These are phyloP conservation scores for Mayamaea pseudoterrestris DNA, from an alignment of 108 stramenopile genomes.

Conservation along the genomic window DNA sequence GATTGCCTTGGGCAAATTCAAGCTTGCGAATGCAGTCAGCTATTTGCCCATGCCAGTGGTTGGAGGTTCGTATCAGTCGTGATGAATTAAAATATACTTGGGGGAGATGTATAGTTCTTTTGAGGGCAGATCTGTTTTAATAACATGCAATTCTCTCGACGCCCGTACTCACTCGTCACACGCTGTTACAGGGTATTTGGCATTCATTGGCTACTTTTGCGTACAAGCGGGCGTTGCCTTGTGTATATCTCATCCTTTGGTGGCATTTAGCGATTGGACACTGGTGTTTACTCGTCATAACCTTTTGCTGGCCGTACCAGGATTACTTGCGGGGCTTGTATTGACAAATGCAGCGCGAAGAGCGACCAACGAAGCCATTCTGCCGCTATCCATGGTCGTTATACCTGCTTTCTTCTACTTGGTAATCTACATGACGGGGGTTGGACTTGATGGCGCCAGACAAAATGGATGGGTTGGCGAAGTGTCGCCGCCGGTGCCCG, in stretches of 20 bases:
- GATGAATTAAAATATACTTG: no score
- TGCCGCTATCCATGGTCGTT: slow-evolving; percentile 73
- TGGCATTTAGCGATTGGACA: slow-evolving; percentile 55
- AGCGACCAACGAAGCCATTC: slow-evolving; percentile 31
- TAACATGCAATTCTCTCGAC: background rate
- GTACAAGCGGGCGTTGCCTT: slow-evolving; percentile 79
- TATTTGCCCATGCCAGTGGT: slow-evolving; percentile 93
- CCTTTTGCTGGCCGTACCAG: slow-evolving; percentile 66
- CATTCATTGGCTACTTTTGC: slow-evolving; percentile 96
- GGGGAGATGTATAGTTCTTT: no score
- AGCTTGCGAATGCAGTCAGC: slow-evolving; percentile 81
- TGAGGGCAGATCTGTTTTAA: background rate
- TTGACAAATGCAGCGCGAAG: slow-evolving; percentile 50
- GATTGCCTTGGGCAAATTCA: slow-evolving; percentile 75
- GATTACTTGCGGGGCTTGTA: slow-evolving; percentile 60
- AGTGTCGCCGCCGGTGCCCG: slow-evolving; percentile 55
- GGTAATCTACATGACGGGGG: slow-evolving; percentile 17
- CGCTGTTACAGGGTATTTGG: no score
- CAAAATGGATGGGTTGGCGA: slow-evolving; percentile 74
- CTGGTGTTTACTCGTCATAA: slow-evolving; percentile 30
- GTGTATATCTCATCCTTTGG: slow-evolving; percentile 65
- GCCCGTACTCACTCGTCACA: no score
- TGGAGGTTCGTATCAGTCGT: no score
- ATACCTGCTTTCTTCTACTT: slow-evolving; percentile 82
- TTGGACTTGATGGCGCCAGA: slow-evolving; percentile 48